A percentile compares a stretch with the other conserved stretches of the same genome.
These are phyloP conservation scores for Neurospora sp. DNA, from an alignment of 495 filamentous ascomycete species.

Conservation along the genomic window DNA sequence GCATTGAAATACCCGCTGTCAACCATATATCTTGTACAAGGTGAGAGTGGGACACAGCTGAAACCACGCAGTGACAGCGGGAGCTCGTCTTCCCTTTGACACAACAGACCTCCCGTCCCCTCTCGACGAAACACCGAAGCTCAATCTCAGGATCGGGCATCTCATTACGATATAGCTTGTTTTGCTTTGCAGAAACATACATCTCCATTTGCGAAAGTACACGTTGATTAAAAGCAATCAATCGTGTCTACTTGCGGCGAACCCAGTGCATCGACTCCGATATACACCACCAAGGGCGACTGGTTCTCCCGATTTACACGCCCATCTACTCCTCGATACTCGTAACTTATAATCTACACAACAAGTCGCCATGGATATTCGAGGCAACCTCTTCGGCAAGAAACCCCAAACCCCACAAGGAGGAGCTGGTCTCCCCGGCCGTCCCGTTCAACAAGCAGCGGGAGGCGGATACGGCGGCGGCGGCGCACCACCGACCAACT, in stretches of 20 bases:
- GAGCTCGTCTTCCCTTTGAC: background rate
- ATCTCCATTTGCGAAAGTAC: background rate
- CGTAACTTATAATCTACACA: background rate
- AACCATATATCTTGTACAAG: background rate
- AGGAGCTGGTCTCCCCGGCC: conserved; percentile 18
- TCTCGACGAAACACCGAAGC: background rate
- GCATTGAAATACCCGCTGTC: no score
- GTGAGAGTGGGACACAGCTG: background rate
- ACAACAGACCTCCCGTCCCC: background rate
- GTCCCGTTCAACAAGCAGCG: conserved; percentile 17
- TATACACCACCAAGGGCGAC: background rate
- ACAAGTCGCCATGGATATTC: conserved; percentile 23
- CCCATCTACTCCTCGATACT: background rate
- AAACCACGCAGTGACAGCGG: background rate
- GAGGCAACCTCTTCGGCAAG: conserved; percentile 31
- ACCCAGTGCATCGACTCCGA: background rate
- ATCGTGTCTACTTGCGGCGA: background rate
- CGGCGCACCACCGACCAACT: conserved; percentile 6
- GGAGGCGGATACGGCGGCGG: conserved; percentile 11
- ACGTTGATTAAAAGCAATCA: background rate
- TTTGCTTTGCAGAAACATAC: background rate
- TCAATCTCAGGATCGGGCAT: background rate
- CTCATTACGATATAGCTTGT: no score
- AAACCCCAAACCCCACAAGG: conserved; percentile 13
- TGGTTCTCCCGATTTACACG: background rate